These are phyloP conservation scores for Pseudozyma hubeiensis DNA, from an alignment of 1,284 basidiomycete genomes.

Conservation along the genomic window DNA sequence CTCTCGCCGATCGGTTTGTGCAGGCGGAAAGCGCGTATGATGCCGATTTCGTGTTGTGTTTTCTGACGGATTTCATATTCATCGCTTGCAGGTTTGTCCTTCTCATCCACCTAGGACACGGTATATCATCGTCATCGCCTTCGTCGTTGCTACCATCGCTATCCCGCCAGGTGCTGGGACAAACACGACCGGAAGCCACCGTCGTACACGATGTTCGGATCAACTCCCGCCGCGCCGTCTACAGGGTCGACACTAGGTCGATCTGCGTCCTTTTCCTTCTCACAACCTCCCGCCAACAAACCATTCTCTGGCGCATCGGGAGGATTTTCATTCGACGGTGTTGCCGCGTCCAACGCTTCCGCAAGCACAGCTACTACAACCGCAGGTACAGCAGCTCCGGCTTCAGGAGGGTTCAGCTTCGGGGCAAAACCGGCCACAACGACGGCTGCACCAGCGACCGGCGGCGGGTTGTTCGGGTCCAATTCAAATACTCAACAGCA, in stretches of 20 bases:
- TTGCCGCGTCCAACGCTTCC: conserved; percentile 8
- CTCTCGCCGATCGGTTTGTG: background rate
- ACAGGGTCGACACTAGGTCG: conserved; percentile 40
- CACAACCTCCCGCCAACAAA: conserved; percentile 47
- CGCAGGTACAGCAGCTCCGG: conserved; percentile 19
- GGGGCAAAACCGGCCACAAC: conserved; percentile 36
- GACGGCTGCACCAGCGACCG: conserved; percentile 26
- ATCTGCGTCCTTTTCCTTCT: conserved; percentile 53
- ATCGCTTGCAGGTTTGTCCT: conserved; percentile 1
- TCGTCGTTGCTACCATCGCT: background rate
- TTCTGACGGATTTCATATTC: background rate
- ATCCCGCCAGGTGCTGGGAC: background rate
- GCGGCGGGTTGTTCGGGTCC: conserved; percentile 42
- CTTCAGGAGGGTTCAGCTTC: conserved; percentile 48
- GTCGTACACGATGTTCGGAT: conserved; percentile 33
- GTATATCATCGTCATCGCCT: background rate
- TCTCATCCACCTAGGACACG: background rate
- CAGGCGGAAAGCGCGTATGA: conserved; percentile 5
- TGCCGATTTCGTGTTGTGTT: background rate
- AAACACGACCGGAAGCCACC: background rate
- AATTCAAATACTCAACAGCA: conserved; percentile 22
- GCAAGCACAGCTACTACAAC: conserved; percentile 17
- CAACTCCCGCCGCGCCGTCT: conserved; percentile 21
- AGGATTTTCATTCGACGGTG: conserved; percentile 43
- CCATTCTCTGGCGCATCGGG: conserved; percentile 49